Percentiles rank a stretch among this genome's conserved stretches.
phyloP scores from a whole-genome alignment of 192 early-diverging fungal species.

The Spizellomyces punctatus region DNA sequence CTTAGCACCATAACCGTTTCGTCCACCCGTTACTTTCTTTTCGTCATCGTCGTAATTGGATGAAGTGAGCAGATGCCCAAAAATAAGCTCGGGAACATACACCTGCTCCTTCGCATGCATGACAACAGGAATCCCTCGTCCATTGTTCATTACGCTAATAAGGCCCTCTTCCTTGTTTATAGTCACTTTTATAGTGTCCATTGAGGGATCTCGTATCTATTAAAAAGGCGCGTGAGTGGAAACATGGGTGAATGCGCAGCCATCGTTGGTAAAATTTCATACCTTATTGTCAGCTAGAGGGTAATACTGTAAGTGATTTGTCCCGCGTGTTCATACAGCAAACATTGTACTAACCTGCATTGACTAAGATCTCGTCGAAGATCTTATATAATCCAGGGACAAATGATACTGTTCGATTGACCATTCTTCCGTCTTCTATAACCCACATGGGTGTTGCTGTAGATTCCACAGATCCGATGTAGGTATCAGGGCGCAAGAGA shows the following conservation, averaged over 20 bases:
- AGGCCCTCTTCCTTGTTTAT: slow-evolving; percentile 75
- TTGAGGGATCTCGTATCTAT: slow-evolving; percentile 84
- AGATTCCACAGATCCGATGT: slow-evolving; percentile 90
- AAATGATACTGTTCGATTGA: slow-evolving; percentile 66
- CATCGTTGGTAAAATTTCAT: background rate
- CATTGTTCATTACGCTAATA: slow-evolving; percentile 93
- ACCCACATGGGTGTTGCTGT: slow-evolving; percentile 84
- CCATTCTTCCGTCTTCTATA: slow-evolving; percentile 61
- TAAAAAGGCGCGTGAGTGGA: slow-evolving; percentile 30
- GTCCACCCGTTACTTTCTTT: slow-evolving; percentile 92
- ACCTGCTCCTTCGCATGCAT: slow-evolving; percentile 86
- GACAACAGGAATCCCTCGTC: slow-evolving; percentile 88
- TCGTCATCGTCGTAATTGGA: slow-evolving; percentile 97
- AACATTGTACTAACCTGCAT: slow-evolving; percentile 50
- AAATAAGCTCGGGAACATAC: slow-evolving; percentile 97
- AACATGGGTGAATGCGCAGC: background rate
- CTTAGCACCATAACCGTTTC: slow-evolving; percentile 88
- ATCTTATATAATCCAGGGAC: slow-evolving; percentile 95
- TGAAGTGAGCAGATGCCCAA: slow-evolving; percentile 94
- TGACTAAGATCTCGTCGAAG: slow-evolving; percentile 97
- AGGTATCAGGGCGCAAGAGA: slow-evolving; percentile 92
- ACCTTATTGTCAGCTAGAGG: slow-evolving; percentile 83
- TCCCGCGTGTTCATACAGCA: background rate
- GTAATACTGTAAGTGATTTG: background rate
- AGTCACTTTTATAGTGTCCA: slow-evolving; percentile 84